Percentiles rank a stretch among this genome's conserved stretches.
These are phyloP conservation scores for Phycomyces nitens DNA, from an alignment of 192 early-diverging fungal genomes.

Conservation along the genomic window DNA sequence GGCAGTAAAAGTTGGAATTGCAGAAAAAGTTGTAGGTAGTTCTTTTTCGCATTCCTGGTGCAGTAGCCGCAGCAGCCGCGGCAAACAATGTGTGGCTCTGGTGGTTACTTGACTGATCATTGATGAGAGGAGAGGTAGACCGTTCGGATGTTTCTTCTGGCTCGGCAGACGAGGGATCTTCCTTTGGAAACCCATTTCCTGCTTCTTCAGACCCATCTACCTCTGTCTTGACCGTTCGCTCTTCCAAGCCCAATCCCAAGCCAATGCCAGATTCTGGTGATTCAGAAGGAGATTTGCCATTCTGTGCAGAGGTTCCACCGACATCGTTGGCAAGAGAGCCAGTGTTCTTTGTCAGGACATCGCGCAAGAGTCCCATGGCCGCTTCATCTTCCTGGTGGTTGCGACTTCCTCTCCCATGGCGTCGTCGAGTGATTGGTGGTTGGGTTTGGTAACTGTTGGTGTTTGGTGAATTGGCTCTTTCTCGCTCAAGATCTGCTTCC, in stretches of 20 bases:
- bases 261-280: slow-evolving; percentile 12
- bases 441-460: not conserved
- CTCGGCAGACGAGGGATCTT: slow-evolving; percentile 20
- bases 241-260: no score
- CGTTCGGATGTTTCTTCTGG: slow-evolving; percentile 17
- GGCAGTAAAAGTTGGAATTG: slow-evolving; percentile 83
- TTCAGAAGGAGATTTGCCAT: slow-evolving; percentile 7
- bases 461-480: not conserved
- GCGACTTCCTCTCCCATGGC: slow-evolving; percentile 2
- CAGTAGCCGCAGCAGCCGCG: slow-evolving; percentile 17
- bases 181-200: not conserved
- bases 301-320: not conserved
- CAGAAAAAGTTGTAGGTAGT: slow-evolving; percentile 69
- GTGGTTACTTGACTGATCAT: not conserved
- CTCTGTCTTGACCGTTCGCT: not conserved
- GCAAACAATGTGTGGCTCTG: no score
- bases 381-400: slow-evolving; percentile 17
- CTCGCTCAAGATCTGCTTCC: not conserved
- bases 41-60: slow-evolving; percentile 22
- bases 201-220: slow-evolving; percentile 3
- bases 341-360: slow-evolving; percentile 27
- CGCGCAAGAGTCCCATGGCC: slow-evolving; percentile 16
- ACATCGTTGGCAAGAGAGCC: not conserved
- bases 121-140: not conserved
- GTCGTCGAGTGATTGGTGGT: not conserved